Evolutionary conservation across 2,329 filamentous ascomycete species (phyloP).

Genomic region (Cercospora beticola): DNA sequence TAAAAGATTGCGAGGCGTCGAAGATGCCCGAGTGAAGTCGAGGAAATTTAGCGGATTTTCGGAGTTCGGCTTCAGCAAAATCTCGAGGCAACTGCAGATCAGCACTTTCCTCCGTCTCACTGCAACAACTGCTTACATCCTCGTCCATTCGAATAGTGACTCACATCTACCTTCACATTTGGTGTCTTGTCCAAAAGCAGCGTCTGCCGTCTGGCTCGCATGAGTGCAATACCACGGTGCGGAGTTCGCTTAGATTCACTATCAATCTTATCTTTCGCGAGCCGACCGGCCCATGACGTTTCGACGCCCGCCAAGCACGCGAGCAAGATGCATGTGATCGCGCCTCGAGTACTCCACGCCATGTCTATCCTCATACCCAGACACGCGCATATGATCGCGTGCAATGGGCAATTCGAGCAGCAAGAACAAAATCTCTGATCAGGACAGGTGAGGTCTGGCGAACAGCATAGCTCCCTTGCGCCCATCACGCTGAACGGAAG

Average conservation of each 20-base stretch:
- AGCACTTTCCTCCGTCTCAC: background rate
- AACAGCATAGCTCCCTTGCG: slow-evolving; percentile 4
- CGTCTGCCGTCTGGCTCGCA: background rate
- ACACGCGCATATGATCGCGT: background rate
- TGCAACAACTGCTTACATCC: background rate
- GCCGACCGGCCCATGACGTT: slow-evolving; percentile 1
- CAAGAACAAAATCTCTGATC: slow-evolving; percentile 66
- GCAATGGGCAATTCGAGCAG: slow-evolving; percentile 65
- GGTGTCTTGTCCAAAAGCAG: background rate
- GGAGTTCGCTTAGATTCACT: slow-evolving; percentile 2
- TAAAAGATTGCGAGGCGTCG: background rate
- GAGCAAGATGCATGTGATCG: slow-evolving; percentile 4
- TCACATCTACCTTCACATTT: background rate
- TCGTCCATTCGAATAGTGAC: background rate
- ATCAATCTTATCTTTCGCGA: slow-evolving; percentile 2
- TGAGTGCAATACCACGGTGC: background rate
- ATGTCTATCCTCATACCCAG: background rate
- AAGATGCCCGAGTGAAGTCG: background rate
- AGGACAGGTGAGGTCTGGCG: slow-evolving; percentile 71
- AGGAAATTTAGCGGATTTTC: slow-evolving; percentile 3
- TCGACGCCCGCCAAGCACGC: slow-evolving; percentile 3
- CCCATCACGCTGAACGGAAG: slow-evolving; percentile 8
- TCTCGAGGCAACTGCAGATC: background rate
- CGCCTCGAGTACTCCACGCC: background rate
- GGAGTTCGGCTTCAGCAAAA: slow-evolving; percentile 1